Evolutionary conservation across 108 stramenopile genomes (phyloP).

Genomic region (Cyclostephanos tholiformis): DNA sequence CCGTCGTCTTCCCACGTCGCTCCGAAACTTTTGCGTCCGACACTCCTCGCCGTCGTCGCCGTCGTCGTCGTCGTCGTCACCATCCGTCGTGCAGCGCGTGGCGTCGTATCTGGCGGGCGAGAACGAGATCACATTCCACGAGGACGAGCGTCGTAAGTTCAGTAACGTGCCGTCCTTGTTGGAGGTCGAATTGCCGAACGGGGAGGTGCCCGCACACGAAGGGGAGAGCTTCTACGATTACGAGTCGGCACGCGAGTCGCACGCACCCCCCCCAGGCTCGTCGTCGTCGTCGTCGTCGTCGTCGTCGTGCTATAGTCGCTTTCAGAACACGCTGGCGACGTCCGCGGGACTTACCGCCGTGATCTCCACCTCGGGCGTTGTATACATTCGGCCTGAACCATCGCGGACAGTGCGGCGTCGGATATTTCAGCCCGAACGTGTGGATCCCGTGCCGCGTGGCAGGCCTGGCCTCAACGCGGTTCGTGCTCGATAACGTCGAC

Average conservation of each 20-base stretch:
- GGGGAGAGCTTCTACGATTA: constrained; percentile 17
- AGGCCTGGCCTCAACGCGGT: constrained; percentile 47
- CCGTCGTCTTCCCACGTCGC: constrained; percentile 59
- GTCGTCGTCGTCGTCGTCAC: background rate
- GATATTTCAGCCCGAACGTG: constrained; percentile 62
- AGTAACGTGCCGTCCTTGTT: constrained; percentile 20
- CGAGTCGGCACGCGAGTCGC: constrained; percentile 1
- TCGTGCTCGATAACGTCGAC: constrained; percentile 32
- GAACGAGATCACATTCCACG: constrained; percentile 36
- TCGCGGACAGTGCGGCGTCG: constrained; percentile 82
- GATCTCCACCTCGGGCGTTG: constrained; percentile 59
- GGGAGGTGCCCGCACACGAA: constrained; percentile 35
- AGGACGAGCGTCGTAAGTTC: constrained; percentile 38
- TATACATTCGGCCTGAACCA: constrained; percentile 82
- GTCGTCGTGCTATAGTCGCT: constrained; percentile 24
- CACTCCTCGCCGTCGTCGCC: constrained; percentile 3
- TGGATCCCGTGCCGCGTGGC: constrained; percentile 71
- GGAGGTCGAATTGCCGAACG: constrained; percentile 36
- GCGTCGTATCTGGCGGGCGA: constrained; percentile 42
- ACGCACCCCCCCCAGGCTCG: constrained; percentile 4
- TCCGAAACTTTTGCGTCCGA: constrained; percentile 44
- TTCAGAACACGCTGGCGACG: constrained; percentile 48
- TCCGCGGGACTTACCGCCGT: constrained; percentile 79
- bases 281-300: background rate
- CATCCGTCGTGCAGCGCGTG: constrained; percentile 30